Conservation (phyloP, 75 land plant species). For the Sequoiadendron giganteum region DNA sequence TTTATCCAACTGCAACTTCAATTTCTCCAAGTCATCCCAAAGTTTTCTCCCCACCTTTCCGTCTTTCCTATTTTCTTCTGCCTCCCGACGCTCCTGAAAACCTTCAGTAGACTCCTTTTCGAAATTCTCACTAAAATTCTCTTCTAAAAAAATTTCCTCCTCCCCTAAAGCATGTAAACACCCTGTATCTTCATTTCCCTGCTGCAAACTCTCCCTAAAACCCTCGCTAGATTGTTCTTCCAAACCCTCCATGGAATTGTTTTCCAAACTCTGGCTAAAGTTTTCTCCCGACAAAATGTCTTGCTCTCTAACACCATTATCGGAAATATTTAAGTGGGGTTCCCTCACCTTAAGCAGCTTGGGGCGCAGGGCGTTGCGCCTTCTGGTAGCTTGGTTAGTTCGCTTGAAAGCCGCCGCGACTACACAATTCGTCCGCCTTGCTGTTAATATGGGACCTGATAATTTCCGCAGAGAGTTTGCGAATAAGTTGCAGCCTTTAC, state of each 20-base stretch:
- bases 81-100: not conserved
- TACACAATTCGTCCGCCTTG: not conserved
- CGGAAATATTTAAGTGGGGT: not conserved
- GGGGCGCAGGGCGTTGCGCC: constrained; percentile 45
- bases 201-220: not conserved
- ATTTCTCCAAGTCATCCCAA: constrained; percentile 34
- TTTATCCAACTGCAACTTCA: constrained; percentile 41
- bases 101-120: not conserved
- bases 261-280: not conserved
- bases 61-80: not conserved
- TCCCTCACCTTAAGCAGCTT: constrained; percentile 39
- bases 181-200: not conserved
- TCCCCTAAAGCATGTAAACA: not conserved
- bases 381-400: not conserved
- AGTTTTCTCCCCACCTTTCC: constrained; percentile 13
- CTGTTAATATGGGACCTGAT: not conserved
- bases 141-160: not conserved
- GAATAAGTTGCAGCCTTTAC: not conserved
- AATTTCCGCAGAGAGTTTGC: not conserved
- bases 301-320: not conserved
- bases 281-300: not conserved
- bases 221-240: not conserved
- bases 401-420: not conserved
- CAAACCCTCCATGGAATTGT: not conserved
- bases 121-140: not conserved